Percentiles rank a stretch among this genome's conserved stretches.
Evolutionary conservation across 371 early-diverging fungal species (phyloP).

Genomic region (Smittium culicis): DNA sequence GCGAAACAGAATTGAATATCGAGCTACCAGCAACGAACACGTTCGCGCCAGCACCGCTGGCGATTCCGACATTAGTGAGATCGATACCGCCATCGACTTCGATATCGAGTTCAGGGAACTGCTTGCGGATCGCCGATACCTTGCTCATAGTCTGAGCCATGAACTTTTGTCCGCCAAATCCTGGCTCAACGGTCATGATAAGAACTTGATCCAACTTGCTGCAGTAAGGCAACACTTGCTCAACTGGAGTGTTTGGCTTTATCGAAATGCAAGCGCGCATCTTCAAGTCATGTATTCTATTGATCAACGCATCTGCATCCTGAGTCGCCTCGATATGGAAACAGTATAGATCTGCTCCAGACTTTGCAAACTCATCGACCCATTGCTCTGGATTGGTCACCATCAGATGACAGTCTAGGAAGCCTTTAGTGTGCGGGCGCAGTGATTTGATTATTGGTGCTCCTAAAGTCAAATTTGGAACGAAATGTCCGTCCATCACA

Average conservation of each 20-base stretch:
- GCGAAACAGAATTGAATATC: constrained; percentile 72
- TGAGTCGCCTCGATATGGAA: constrained; percentile 90
- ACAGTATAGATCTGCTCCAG: constrained; percentile 80
- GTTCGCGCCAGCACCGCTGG: constrained; percentile 89
- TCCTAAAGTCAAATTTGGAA: constrained; percentile 93
- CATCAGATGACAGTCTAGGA: constrained; percentile 98
- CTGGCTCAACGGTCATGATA: constrained; percentile 98
- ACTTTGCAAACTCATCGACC: constrained; percentile 86
- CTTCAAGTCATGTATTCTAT: constrained; percentile 59
- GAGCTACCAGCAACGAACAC: constrained; percentile 97
- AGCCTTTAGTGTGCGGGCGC: constrained; percentile 76
- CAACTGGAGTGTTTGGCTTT: constrained; percentile 81
- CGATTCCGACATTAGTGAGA: constrained; percentile 67
- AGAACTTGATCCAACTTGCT: constrained; percentile 77
- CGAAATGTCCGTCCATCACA: constrained; percentile 74
- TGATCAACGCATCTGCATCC: constrained; percentile 58
- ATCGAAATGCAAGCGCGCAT: constrained; percentile 93
- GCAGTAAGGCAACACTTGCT: constrained; percentile 49
- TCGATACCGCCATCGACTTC: constrained; percentile 97
- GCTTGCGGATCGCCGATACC: constrained; percentile 50
- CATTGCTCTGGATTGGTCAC: constrained; percentile 86
- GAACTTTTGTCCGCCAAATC: constrained; percentile 92
- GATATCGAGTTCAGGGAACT: constrained; percentile 80
- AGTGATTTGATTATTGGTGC: constrained; percentile 82
- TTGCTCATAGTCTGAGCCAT: constrained; percentile 80